Base-by-base conservation (phyloP, 75 land plant genomes). In the Cryptomeria japonica region DNA sequence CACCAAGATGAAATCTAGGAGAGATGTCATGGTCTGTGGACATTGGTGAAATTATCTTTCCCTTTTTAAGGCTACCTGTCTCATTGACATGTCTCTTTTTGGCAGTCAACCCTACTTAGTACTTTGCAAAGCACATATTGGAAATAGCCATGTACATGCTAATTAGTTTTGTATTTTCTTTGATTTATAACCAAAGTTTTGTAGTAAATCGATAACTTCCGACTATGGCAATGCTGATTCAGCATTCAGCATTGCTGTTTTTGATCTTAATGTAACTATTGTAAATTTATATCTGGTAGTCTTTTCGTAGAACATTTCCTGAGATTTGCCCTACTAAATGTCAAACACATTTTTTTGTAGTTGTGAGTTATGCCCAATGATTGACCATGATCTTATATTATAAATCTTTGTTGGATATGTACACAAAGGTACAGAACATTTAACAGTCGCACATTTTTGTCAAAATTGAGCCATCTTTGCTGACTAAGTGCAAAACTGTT, bases 121-220 rank as follows among this genome's bases (percentile, higher is more conserved):
- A 82, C 28, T 28, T 44, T 42, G 84, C 84, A 82, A 46, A n/a
- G 51, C 15, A 10, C 32, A 3, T n/a, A 25, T 42, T 82, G 49
- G 51, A 82, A 82, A 42, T 42, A 12, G 15, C 47, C 25, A 28
- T 82, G 84, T 82, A 82, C 84, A 80, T 80, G 84, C 31, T 44
- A 44, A 44, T n/a, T n/a, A 42, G 41, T 82, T 82, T 82, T 82
- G 84, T 82, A 12, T 82, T 25, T 82, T 44, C 31, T 82, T 32
- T 34, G 10, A 34, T 73, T 73, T 34, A 51, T 51, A 73, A 73
- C 37, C 37, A 11, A 32, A 73, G 34, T 32, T 34, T 32, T 32
- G 77, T 73, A 32, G 14, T 73, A 64, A 64, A 25, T 73, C 3
- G 37, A 12, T 34, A 34, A 32, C 76, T 72, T 34, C 13, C 9